Evolutionary conservation across 805 yeast genomes (phyloP), one percentile per base, ranked within the genome.

Genomic region (Saturnispora serradocipensis): DNA sequence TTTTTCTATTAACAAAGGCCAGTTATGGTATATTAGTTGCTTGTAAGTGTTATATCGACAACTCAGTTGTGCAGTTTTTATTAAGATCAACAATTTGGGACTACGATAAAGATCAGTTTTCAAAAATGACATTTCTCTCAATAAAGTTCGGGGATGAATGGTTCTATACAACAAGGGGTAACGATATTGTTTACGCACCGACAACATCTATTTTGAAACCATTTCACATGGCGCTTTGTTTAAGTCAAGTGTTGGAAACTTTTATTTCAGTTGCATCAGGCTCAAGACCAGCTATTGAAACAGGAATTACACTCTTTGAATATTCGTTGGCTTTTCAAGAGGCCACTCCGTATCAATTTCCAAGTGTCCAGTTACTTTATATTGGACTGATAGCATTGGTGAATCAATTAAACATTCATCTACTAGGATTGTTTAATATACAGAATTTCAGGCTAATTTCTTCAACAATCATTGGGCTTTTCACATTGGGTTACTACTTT

Each of bases 241-340:
- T 76, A 24, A 79, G 81, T 58, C 82, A 81, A 60, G 80, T 82
- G 49, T 64, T 80, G 15, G 91, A 86, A 64, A 80, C 88, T 0
- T 81, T 84, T 58, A 70, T 80, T 9, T 72, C 84, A 3, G 78
- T 77, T 27, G 72, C 80, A 8, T 72, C 75, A 51, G 86, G 86
- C 9, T 70, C 70, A 43, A 65, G 68, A 25, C 85, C 88, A 7
- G 72, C 74, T 51, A 74, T 78, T 20, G 90, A 84, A 51, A 76
- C 82, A 15, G 88, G 88, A 0, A 69, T 85, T 56, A 82, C 93
- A 0, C 67, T 86, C 35, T 84, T 86, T 65, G 93, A 86, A 63
- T 84, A 81, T 59, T 83, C 91, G 4, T 63, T 84, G 15, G 86
- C 88, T 11, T 84, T 84, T 61, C 90, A 85, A 59, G 93, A 86